Conservation (phyloP, 306 rosid genomes). For the Citrullus colocynthis region DNA sequence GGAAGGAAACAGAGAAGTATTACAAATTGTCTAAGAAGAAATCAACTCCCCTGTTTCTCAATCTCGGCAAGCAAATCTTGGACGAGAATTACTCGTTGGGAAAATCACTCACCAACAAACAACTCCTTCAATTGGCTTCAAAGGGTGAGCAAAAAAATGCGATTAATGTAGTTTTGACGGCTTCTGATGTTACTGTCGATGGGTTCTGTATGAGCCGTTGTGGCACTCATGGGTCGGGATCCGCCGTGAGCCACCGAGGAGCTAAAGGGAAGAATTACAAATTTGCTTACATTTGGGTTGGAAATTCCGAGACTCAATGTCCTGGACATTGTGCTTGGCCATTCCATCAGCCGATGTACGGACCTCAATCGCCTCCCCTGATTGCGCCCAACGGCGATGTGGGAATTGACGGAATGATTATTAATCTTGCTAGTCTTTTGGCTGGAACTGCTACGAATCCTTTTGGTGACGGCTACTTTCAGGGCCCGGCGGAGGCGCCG, state of each 20-base stretch:
- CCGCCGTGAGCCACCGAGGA: background rate
- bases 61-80: constrained; percentile 31
- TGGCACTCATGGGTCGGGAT: constrained; percentile 53
- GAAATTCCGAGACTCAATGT: constrained; percentile 60
- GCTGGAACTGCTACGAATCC: constrained; percentile 79
- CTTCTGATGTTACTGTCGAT: constrained; percentile 56
- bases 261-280: constrained; percentile 26
- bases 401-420: constrained; percentile 54
- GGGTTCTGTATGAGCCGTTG: constrained; percentile 59
- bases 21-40: constrained; percentile 30
- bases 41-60: constrained; percentile 20
- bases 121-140: constrained; percentile 39
- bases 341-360: constrained; percentile 55
- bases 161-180: constrained; percentile 57
- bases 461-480: constrained; percentile 59
- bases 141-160: constrained; percentile 47
- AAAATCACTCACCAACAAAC: constrained; percentile 38
- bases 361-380: constrained; percentile 41
- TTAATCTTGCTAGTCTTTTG: constrained; percentile 47
- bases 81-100: constrained; percentile 55
- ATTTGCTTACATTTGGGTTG: constrained; percentile 71
- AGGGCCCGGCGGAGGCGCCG: constrained; percentile 45
- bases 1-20: constrained; percentile 75
- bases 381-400: constrained; percentile 60
- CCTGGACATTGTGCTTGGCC: constrained; percentile 78